Conservation (phyloP, 805 yeast species). For the Tanozyma kutaoensis region DNA sequence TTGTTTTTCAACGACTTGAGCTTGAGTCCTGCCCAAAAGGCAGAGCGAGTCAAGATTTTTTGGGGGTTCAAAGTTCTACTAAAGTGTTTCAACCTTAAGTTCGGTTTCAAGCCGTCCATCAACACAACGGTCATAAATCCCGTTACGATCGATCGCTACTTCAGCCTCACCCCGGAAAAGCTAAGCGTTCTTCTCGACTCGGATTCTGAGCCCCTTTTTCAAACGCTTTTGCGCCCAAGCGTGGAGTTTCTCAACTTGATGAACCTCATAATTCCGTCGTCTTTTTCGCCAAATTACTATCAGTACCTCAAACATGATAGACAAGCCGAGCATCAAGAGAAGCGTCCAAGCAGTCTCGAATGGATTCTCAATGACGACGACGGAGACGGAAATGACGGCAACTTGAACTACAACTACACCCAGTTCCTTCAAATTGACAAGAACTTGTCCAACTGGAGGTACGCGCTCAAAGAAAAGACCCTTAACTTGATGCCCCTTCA, state of each 20-base stretch:
- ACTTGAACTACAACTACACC: slow-evolving; percentile 28
- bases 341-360: slow-evolving; percentile 16
- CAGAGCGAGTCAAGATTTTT: slow-evolving; percentile 28
- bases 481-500: background rate
- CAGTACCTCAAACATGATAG: slow-evolving; percentile 20
- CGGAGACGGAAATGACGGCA: slow-evolving; percentile 35
- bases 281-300: slow-evolving; percentile 31
- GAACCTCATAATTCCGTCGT: slow-evolving; percentile 31
- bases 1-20: slow-evolving; percentile 34
- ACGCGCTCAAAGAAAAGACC: slow-evolving; percentile 16
- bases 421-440: slow-evolving; percentile 29
- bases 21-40: slow-evolving; percentile 19
- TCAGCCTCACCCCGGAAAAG: slow-evolving; percentile 30
- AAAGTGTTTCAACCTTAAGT: slow-evolving; percentile 23
- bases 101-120: slow-evolving; percentile 32
- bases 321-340: slow-evolving; percentile 7
- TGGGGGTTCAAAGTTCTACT: slow-evolving; percentile 32
- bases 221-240: slow-evolving; percentile 24
- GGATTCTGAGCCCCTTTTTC: slow-evolving; percentile 10
- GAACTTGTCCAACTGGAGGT: slow-evolving; percentile 27
- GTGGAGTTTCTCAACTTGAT: slow-evolving; percentile 28
- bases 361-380: slow-evolving; percentile 33
- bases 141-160: slow-evolving; percentile 30
- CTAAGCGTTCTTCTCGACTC: slow-evolving; percentile 16
- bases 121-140: slow-evolving; percentile 34